Base-by-base conservation (phyloP, 352 stramenopile genomes). In the Phytopythium vexans region DNA sequence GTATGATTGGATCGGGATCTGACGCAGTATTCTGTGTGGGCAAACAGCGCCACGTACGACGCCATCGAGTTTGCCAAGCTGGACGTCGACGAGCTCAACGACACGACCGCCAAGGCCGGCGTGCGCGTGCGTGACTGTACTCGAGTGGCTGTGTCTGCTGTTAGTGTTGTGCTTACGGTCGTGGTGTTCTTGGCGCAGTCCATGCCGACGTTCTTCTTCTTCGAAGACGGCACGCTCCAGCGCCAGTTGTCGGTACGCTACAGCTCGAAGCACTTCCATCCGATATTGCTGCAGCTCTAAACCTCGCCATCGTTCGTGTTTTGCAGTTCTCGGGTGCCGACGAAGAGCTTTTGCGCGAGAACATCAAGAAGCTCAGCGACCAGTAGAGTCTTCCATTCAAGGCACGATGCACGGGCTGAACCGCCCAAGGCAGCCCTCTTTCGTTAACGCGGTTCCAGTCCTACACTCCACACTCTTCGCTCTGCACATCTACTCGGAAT, bases 191-290 rank as follows among this genome's bases (percentile, higher is more conserved):
- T 7, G 39, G 38, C 40, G 31, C 46, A 94, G 85, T 92, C 85
- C 50, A 95, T 95, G 85, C 85, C 85, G 14, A 95, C 85, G 45
- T 95, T 95, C 68, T 90, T 84, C 50, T 86, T 86, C 60, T 93
- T 93, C 58, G 68, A 86, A 36, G 70, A 93, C 54, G 85, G 82
- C 60, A 78, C 89, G 43, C 70, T 92, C 11, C 75, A 89, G 66
- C 77, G 82, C 42, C 70, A 77, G 14, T 77, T 95, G 38, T 92
- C 81, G 71, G 85, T 95, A 66, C 38, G 65, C 33, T 6, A 2
- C 7, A 8, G 14, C 6, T 12, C 38, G 14, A 27, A 21, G 10
- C 11, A 16, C 36, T 49, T 3, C 21, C 36, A 6, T 43, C 56
- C 21, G 40, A 44, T 36, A 36, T 38, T 47, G 3, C 40, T 3